Conservation (phyloP, 495 filamentous ascomycete genomes). For the Staphylotrichum tortipilum region DNA sequence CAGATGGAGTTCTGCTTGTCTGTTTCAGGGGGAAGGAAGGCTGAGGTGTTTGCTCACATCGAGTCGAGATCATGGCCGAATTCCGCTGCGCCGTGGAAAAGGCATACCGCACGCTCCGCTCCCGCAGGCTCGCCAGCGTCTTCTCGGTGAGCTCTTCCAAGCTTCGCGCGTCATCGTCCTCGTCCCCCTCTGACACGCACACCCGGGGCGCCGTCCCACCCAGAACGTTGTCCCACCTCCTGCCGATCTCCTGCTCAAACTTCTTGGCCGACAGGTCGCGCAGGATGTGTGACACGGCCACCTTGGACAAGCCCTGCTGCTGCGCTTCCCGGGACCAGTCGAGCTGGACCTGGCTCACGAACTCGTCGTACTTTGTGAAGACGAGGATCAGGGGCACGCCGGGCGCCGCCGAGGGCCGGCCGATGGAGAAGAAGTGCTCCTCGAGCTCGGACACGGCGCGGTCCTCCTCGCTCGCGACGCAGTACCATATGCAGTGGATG, state of each 20-base stretch:
- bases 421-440: slow-evolving; percentile 14
- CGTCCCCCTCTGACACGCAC: slow-evolving; percentile 14
- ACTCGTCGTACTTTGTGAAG: slow-evolving; percentile 27
- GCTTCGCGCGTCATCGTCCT: slow-evolving; percentile 11
- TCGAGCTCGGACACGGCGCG: slow-evolving; percentile 12
- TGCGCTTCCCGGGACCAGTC: slow-evolving; percentile 17
- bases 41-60: slow-evolving; percentile 9
- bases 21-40: background rate
- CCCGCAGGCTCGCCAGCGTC: slow-evolving; percentile 14
- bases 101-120: slow-evolving; percentile 15
- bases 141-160: slow-evolving; percentile 11
- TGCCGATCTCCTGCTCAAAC: slow-evolving; percentile 17
- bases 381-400: slow-evolving; percentile 16
- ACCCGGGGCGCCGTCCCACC: slow-evolving; percentile 8
- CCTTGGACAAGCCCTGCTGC: slow-evolving; percentile 17
- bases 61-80: slow-evolving; percentile 15
- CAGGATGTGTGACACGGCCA: slow-evolving; percentile 21
- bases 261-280: slow-evolving; percentile 15
- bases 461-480: slow-evolving; percentile 18
- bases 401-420: slow-evolving; percentile 1
- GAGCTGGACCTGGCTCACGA: slow-evolving; percentile 16
- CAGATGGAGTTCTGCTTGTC: background rate
- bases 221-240: slow-evolving; percentile 16
- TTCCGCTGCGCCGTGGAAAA: slow-evolving; percentile 23
- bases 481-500: slow-evolving; percentile 27